A percentile compares a stretch with the other conserved stretches of the same genome.
These are phyloP conservation scores for Coccomyxa sp. DNA, from an alignment of 139 green algal species.

Conservation along the genomic window DNA sequence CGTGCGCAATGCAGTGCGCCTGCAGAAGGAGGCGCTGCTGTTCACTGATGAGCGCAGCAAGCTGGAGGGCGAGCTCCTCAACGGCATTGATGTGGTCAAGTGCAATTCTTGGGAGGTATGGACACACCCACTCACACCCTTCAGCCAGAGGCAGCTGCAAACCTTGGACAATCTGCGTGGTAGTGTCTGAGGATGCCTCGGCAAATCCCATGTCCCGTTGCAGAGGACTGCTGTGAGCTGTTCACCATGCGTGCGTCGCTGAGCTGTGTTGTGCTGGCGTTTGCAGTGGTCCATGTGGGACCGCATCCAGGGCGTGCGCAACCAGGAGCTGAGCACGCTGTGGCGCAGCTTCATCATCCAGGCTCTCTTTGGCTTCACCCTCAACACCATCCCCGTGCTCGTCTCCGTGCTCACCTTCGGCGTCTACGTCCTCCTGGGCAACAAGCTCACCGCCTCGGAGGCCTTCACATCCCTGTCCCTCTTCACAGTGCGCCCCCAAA, in stretches of 20 bases:
- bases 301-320: constrained; percentile 25
- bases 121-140: background rate
- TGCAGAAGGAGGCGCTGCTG: constrained; percentile 30
- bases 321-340: constrained; percentile 37
- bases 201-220: background rate
- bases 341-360: constrained; percentile 31
- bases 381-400: constrained; percentile 37
- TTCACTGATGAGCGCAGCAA: constrained; percentile 60
- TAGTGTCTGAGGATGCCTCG: background rate
- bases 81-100: constrained; percentile 70
- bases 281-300: constrained; percentile 24
- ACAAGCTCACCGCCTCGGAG: constrained; percentile 40
- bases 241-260: too few relatives aligned
- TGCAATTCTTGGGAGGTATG: constrained; percentile 51
- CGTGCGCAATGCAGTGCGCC: background rate
- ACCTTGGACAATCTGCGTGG: background rate
- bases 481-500: constrained; percentile 15
- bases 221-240: background rate
- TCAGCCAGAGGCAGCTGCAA: too few relatives aligned
- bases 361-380: constrained; percentile 34
- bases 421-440: constrained; percentile 39
- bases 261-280: too few relatives aligned
- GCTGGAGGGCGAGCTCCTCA: constrained; percentile 60
- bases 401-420: constrained; percentile 49
- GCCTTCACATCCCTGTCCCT: constrained; percentile 29